phyloP scores from a whole-genome alignment of 371 early-diverging fungal genomes.

The Apophysomyces trapeziformis region DNA sequence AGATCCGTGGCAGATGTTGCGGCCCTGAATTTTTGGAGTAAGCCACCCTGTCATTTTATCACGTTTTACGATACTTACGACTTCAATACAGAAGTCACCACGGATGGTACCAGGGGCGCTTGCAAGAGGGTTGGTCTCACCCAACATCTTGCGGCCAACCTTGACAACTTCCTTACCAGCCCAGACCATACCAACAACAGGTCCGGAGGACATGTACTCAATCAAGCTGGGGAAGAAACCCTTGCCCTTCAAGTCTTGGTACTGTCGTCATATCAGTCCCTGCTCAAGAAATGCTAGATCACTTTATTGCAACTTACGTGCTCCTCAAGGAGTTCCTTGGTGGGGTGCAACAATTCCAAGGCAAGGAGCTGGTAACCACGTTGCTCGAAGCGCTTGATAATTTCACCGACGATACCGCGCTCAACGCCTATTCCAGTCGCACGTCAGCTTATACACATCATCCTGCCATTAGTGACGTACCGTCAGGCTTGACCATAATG shows the following conservation, averaged over 20 bases:
- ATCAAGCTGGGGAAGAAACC: constrained; percentile 96
- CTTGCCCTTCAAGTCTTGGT: constrained; percentile 91
- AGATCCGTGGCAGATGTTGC: constrained; percentile 99
- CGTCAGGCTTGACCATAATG: constrained; percentile 79
- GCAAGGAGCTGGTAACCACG: constrained; percentile 87
- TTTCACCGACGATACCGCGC: constrained; percentile 95
- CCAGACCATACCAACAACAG: constrained; percentile 96
- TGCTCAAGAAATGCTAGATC: neutral
- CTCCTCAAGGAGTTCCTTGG: constrained; percentile 81
- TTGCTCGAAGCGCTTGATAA: constrained; percentile 94
- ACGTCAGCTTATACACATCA: constrained; percentile 4
- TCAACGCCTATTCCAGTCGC: constrained; percentile 65
- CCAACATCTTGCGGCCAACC: constrained; percentile 96
- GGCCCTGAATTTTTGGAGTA: constrained; percentile 43
- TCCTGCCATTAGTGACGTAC: neutral
- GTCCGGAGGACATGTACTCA: constrained; percentile 86
- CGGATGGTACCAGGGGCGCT: constrained; percentile 99
- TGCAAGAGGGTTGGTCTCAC: constrained; percentile 93
- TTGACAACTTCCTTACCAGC: constrained; percentile 97
- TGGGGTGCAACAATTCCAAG: constrained; percentile 82
- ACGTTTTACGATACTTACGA: constrained; percentile 42
- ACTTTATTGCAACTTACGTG: constrained; percentile 63
- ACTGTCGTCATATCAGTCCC: constrained; percentile 42
- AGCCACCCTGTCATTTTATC: neutral
- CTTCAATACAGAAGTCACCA: constrained; percentile 97